Evolutionary conservation across 2,329 filamentous ascomycete genomes (phyloP).

Genomic region (Blastomyces percursus): DNA sequence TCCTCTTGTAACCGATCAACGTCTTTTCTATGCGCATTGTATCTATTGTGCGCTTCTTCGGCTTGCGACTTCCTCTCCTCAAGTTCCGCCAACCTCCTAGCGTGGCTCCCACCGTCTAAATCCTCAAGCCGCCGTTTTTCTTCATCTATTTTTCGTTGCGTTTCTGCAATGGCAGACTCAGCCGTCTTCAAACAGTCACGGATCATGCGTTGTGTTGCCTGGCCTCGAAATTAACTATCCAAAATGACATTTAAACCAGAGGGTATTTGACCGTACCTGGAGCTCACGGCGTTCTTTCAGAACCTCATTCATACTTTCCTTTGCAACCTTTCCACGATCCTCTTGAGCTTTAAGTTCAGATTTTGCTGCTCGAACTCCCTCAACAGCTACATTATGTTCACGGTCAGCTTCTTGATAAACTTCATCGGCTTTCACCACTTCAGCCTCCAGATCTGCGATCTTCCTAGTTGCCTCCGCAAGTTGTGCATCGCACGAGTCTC

Average conservation of each 20-base stretch:
- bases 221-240: constrained; percentile 16
- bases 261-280: constrained; percentile 27
- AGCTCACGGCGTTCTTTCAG: constrained; percentile 45
- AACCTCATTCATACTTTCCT: constrained; percentile 43
- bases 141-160: constrained; percentile 37
- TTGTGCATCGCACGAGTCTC: constrained; percentile 28
- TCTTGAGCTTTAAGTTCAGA: constrained; percentile 34
- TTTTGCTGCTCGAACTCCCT: constrained; percentile 35
- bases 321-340: constrained; percentile 39
- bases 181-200: constrained; percentile 46
- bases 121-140: constrained; percentile 50
- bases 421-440: constrained; percentile 36
- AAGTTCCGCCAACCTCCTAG: constrained; percentile 49
- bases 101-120: constrained; percentile 58
- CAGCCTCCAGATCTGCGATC: constrained; percentile 38
- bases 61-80: constrained; percentile 46
- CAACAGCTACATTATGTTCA: constrained; percentile 31
- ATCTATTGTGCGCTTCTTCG: constrained; percentile 34
- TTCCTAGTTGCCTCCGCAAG: constrained; percentile 33
- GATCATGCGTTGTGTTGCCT: constrained; percentile 57
- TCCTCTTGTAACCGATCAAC: constrained; percentile 27
- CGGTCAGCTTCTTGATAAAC: constrained; percentile 36
- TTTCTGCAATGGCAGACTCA: constrained; percentile 33
- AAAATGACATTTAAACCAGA: background rate
- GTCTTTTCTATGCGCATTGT: constrained; percentile 33